Base-by-base conservation (phyloP, 768 basidiomycete genomes). In the Leccinum sublutescens region DNA sequence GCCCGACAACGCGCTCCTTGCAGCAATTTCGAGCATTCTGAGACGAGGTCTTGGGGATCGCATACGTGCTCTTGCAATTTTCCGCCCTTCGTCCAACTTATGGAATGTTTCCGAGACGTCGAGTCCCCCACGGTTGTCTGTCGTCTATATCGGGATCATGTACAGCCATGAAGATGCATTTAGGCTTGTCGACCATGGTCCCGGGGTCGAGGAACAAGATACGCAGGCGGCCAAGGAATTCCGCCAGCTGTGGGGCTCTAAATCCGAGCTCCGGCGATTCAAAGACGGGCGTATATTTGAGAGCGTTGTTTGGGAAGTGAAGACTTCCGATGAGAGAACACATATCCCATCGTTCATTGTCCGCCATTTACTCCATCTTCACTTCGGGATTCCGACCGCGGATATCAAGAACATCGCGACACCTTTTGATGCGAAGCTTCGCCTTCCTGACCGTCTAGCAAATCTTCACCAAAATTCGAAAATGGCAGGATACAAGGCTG, bases 261-360 rank as follows among this genome's bases (percentile, higher is more conserved):
- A 94, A 72, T 87, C 95, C 0, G 96, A 98, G 68, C 78, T 98
- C 17, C 83, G 97, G 6, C 84, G 95, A 40, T 99, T 99, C 80
- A 95, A 98, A 73, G 95, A 99, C 66, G 96, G 96, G 1, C 82
- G 88, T 17, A 98, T 98, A 61, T 69, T 83, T 5, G 94, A 98
- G 73, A 93, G 90, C 64, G 93, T 98, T n/a, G 95, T 98, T 3
- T 99, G 97, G 97, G 89, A 97, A 19, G 85, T 93, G 8, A 82
- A 84, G 60, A 88, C 84, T 3, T 80, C 82, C 0, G 93, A 96
- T 54, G 92, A 94, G 60, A 86, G 92, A 27, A 79, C 85, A 0
- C 82, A 87, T 61, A 85, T 98, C 29, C 93, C 94, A 0, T 76
- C 79, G 14, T 79, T 83, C 75, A 84, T 98, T 64, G 85, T 93